These are phyloP conservation scores for Podospora australis DNA, from an alignment of 495 filamentous ascomycete species.

Conservation along the genomic window DNA sequence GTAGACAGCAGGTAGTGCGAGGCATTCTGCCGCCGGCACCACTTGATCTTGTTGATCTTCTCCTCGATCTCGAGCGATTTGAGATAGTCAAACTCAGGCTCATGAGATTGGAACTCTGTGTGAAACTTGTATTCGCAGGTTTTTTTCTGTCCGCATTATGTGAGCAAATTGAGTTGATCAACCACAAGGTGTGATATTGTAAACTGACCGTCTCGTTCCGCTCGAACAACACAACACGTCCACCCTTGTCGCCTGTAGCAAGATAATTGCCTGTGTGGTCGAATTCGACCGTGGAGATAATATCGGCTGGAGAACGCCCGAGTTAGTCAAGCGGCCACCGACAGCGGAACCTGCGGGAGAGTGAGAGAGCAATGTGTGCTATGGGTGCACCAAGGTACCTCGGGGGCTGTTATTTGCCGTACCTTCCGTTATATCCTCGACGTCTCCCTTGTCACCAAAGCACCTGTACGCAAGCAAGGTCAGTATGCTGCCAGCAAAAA, in stretches of 20 bases:
- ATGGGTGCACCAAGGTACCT: not conserved
- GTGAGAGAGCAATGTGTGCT: not conserved
- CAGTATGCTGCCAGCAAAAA: too few relatives aligned
- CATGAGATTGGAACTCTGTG: constrained; percentile 98
- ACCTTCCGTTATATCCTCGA: constrained; percentile 99
- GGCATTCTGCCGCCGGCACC: constrained; percentile 95
- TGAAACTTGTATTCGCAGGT: constrained; percentile 99
- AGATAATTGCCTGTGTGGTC: constrained; percentile 98
- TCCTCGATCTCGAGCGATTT: constrained; percentile 99
- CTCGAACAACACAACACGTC: constrained; percentile 93
- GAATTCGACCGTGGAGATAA: constrained; percentile 98
- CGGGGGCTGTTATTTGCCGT: constrained; percentile 19
- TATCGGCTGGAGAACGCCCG: constrained; percentile 63
- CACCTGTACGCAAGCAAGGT: constrained; percentile 52
- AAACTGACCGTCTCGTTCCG: constrained; percentile 86
- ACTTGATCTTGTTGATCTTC: constrained; percentile 99
- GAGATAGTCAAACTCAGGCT: constrained; percentile 98
- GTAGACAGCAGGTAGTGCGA: constrained; percentile 97
- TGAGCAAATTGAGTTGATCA: constrained; percentile 5
- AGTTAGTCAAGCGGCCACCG: constrained; percentile 18
- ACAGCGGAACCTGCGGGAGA: not conserved
- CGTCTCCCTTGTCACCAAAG: constrained; percentile 99
- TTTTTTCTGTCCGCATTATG: constrained; percentile 72
- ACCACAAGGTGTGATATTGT: not conserved
- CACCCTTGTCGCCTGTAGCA: constrained; percentile 96